Percentiles rank a stretch among this genome's conserved stretches.
phyloP scores from a whole-genome alignment of 1,139 yeast genomes.

The Yamadazyma atlantica region DNA sequence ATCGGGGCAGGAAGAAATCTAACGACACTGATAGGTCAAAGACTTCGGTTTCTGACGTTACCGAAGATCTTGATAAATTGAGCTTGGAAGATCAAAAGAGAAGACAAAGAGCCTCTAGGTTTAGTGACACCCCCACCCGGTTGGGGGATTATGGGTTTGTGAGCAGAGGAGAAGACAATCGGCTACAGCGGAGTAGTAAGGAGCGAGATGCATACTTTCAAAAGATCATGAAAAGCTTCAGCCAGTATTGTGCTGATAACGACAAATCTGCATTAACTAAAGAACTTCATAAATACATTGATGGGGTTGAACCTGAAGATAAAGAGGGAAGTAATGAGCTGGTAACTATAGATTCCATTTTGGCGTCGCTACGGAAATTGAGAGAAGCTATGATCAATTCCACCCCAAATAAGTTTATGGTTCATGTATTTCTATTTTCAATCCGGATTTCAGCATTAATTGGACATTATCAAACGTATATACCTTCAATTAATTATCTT shows the following conservation, averaged over 20 bases:
- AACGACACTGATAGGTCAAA: background rate
- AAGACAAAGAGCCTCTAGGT: conserved; percentile 19
- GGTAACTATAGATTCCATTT: conserved; percentile 25
- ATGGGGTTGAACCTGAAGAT: conserved; percentile 7
- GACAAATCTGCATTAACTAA: conserved; percentile 18
- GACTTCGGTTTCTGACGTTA: background rate
- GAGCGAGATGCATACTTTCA: conserved; percentile 42
- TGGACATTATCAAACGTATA: conserved; percentile 57
- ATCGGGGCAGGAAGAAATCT: background rate
- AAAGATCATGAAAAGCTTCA: conserved; percentile 31
- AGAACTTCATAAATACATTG: conserved; percentile 17
- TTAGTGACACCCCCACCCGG: conserved; percentile 10
- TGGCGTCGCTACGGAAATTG: conserved; percentile 41
- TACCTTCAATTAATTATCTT: conserved; percentile 51
- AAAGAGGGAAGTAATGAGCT: conserved; percentile 5
- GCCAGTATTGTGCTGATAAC: conserved; percentile 25
- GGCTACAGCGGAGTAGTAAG: conserved; percentile 43
- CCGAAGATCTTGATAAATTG: background rate
- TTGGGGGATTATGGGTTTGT: conserved; percentile 47
- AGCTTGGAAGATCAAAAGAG: conserved; percentile 12
- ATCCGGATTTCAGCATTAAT: conserved; percentile 45
- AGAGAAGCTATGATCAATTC: conserved; percentile 52
- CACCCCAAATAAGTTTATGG: conserved; percentile 39
- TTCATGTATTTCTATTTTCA: conserved; percentile 51
- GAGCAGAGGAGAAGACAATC: conserved; percentile 59